Base-by-base conservation (phyloP, 2,329 filamentous ascomycete species). In the Ophiostoma quercus region DNA sequence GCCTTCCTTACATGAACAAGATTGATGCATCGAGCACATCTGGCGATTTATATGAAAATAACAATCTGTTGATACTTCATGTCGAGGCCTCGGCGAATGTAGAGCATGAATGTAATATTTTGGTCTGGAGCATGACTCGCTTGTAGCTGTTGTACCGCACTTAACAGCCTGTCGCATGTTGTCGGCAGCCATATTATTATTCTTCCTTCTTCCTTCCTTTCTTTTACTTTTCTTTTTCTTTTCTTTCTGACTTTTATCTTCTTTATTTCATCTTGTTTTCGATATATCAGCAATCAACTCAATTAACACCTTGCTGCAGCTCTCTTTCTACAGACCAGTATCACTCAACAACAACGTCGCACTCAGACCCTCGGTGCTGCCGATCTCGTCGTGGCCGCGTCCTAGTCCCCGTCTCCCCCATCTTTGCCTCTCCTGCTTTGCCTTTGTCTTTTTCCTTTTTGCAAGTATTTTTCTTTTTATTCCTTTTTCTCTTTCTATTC, bases 371-470 rank as follows among this genome's bases (percentile, higher is more conserved):
- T 60, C 54, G 54, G 54, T 60, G 54, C 54, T 29, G 54, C 54
- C 54, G 54, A 60, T 60, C 54, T n/a, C 62, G 8, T 39, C 32
- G 19, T 41, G 62, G 62, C 62, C 62, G 62, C 62, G 62, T 65
- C 29, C 32, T 41, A 65, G 62, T 65, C 62, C 62, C 62, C 32
- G 19, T 22, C 16, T 39, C 62, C 34, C 29, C 62, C 60, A 37
- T 65, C 60, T 65, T 65, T 65, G 60, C 16, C 25, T 19, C 12
- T 34, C 8, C 6, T 16, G 2, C 14, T 14, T 37, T n/a, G 1
- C 34, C 5, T 11, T 65, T 65, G 22, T 12, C 12, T 1, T 25
- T 60, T 32, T 14, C 41, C 32, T 22, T 25, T 32, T 34, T 19
- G 34, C 12, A 12, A 4, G 2, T n/a, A 34, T 34, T 34, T 41